These are phyloP conservation scores for Bipolaris zeicola DNA, from an alignment of 2,329 filamentous ascomycete species.

Conservation along the genomic window DNA sequence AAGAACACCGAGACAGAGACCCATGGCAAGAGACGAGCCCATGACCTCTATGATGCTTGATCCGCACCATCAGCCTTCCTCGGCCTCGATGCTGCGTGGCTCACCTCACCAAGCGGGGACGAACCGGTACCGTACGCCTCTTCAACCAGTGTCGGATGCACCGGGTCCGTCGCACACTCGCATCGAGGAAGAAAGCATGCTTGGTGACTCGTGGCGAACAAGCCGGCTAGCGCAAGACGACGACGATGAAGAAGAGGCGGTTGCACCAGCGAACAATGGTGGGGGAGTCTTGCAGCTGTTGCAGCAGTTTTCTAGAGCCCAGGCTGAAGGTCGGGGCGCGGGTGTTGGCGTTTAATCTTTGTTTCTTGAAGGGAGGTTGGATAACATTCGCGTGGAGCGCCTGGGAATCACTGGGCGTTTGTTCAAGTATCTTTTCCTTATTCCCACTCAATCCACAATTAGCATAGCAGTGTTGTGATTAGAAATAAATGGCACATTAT, in stretches of 20 bases:
- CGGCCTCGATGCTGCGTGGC: conserved; percentile 53
- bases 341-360: conserved; percentile 39
- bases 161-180: conserved; percentile 24
- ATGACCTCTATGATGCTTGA: conserved; percentile 77
- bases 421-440: background rate
- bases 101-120: conserved; percentile 55
- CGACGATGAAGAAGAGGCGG: conserved; percentile 55
- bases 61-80: conserved; percentile 73
- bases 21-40: conserved; percentile 56
- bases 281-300: conserved; percentile 68
- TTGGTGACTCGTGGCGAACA: conserved; percentile 64
- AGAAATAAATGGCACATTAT: background rate
- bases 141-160: conserved; percentile 30
- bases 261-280: conserved; percentile 46
- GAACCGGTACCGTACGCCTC: conserved; percentile 48
- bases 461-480: conserved; percentile 4
- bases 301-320: conserved; percentile 70
- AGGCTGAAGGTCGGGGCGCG: conserved; percentile 55
- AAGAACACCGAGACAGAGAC: conserved; percentile 30
- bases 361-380: background rate
- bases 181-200: conserved; percentile 61
- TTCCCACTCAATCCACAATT: conserved; percentile 8
- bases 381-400: conserved; percentile 9
- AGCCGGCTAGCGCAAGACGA: conserved; percentile 52
- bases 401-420: conserved; percentile 7